Percentiles rank a stretch among this genome's conserved stretches.
Conservation (phyloP, 441 rosid genomes). For the Arabidopsis lyrata region DNA sequence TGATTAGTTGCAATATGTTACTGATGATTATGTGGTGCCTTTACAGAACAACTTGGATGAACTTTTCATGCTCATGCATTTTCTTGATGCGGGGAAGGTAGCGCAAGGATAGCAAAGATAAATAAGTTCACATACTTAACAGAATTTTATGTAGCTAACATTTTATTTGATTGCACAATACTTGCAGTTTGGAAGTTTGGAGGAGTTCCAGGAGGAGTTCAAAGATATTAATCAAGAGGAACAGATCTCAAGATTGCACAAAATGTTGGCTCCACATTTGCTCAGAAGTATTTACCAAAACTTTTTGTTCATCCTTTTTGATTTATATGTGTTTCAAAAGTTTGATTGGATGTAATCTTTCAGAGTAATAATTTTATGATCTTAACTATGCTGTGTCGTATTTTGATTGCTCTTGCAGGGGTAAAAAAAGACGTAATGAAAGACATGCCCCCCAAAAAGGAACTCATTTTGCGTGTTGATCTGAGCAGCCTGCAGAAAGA, state of each 20-base stretch:
- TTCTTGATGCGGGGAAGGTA: slow-evolving; percentile 99
- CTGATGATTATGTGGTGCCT: slow-evolving; percentile 45
- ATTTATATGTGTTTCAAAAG: slow-evolving; percentile 28
- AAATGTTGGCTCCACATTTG: slow-evolving; percentile 97
- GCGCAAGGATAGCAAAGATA: slow-evolving; percentile 35
- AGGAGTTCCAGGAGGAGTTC: slow-evolving; percentile 98
- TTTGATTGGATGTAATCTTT: neutral
- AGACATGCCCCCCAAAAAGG: slow-evolving; percentile 98
- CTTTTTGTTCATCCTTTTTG: neutral
- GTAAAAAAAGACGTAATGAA: slow-evolving; percentile 99
- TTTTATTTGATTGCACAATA: slow-evolving; percentile 38
- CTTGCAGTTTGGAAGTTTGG: slow-evolving; percentile 90
- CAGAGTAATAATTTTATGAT: slow-evolving; percentile 8
- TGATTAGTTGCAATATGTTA: slow-evolving; percentile 32
- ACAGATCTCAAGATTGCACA: slow-evolving; percentile 94
- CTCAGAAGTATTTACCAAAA: slow-evolving; percentile 73
- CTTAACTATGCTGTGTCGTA: slow-evolving; percentile 26
- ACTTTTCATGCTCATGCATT: slow-evolving; percentile 99
- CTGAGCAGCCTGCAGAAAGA: slow-evolving; percentile 94
- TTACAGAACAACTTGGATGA: slow-evolving; percentile 99
- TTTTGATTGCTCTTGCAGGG: slow-evolving; percentile 62
- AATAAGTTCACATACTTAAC: slow-evolving; percentile 29
- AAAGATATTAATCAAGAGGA: slow-evolving; percentile 99
- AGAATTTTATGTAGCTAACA: slow-evolving; percentile 20
- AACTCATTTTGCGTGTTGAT: slow-evolving; percentile 96